Evolutionary conservation across 1,139 yeast genomes (phyloP), one percentile per base, ranked within the genome.

Genomic region (Protomyces macrosporus): DNA sequence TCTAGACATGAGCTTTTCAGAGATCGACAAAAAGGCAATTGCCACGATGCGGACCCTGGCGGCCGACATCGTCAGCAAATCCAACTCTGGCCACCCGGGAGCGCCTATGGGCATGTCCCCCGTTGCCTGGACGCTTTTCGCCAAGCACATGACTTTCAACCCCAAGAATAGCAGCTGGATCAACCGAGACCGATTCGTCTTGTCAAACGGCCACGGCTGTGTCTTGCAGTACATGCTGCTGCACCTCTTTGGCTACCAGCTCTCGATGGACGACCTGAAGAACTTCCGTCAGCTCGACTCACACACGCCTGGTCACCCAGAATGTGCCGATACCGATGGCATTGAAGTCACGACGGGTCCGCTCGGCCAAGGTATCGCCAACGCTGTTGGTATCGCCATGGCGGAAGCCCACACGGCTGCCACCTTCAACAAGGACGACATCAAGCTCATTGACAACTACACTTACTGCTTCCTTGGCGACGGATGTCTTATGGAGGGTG

Each of bases 61-160:
- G 54, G 85, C 77, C 66, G 99, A 93, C 77, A 86, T 88, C 70
- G 95, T 89, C 68, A 82, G 86, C 67, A 84, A 85, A 76, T 96
- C 98, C 73, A 88, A 93, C 79, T 87, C 97, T 68, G 99, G 99
- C 71, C 99, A 93, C 81, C 99, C 99, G 65, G 98, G 98, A 83
- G 73, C 99, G 65, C 98, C 98, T 72, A 85, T 93, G 84, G 98
- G 98, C 69, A 81, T 93, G 77, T 98, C 99, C 36, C 97, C 96
- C 63, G 83, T 91, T 67, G 88, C 90, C 65, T 90, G 86, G 75
- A 81, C 83, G 64, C 73, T 87, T 69, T 93, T 87, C 85, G 82
- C 85, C 76, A 83, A 86, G 75, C 75, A 74, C 69, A 82, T 91
- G 88, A 86, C 80, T 73, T 85, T 90, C 80, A 90, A 89, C 84